Percentiles rank a stretch among this genome's conserved stretches.
Conservation (phyloP, 768 basidiomycete genomes). For the Leccinum broughii region DNA sequence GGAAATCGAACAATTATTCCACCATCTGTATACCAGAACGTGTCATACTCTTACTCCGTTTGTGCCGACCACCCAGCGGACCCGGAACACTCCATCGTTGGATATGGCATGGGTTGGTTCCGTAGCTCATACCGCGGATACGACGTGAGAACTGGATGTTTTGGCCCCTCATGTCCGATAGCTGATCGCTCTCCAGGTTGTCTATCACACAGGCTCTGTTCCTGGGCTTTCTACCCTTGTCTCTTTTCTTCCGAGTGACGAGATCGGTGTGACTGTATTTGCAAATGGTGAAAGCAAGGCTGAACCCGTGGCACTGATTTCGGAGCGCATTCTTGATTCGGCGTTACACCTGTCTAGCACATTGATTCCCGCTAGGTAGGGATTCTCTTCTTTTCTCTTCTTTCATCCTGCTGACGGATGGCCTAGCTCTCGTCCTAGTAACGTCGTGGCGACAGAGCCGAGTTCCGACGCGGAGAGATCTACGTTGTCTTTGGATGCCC, state of each 20-base stretch:
- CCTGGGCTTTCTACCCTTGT: slow-evolving; percentile 37
- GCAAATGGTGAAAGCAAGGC: slow-evolving; percentile 31
- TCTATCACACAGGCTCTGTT: slow-evolving; percentile 36
- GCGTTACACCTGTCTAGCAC: slow-evolving; percentile 14
- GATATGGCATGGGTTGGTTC: slow-evolving; percentile 48
- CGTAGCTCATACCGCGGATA: slow-evolving; percentile 40
- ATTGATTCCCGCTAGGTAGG: background rate
- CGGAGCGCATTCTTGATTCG: slow-evolving; percentile 26
- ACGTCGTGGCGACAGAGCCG: background rate
- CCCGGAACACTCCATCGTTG: slow-evolving; percentile 30
- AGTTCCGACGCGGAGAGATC: background rate
- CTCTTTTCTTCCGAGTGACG: slow-evolving; percentile 37
- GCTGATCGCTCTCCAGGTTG: slow-evolving; percentile 26
- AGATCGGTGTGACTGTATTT: slow-evolving; percentile 38
- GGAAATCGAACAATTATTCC: slow-evolving; percentile 38
- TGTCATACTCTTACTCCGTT: slow-evolving; percentile 35
- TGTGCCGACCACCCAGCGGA: slow-evolving; percentile 4
- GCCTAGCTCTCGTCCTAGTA: background rate
- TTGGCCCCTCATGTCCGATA: background rate
- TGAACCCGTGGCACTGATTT: slow-evolving; percentile 7
- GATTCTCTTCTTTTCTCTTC: background rate
- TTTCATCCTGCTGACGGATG: background rate
- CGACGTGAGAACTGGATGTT: slow-evolving; percentile 31
- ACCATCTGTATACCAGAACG: slow-evolving; percentile 25
- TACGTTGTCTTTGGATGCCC: slow-evolving; percentile 21